phyloP scores from a whole-genome alignment of 257 asterid genomes.

The Solanum virginianum region DNA sequence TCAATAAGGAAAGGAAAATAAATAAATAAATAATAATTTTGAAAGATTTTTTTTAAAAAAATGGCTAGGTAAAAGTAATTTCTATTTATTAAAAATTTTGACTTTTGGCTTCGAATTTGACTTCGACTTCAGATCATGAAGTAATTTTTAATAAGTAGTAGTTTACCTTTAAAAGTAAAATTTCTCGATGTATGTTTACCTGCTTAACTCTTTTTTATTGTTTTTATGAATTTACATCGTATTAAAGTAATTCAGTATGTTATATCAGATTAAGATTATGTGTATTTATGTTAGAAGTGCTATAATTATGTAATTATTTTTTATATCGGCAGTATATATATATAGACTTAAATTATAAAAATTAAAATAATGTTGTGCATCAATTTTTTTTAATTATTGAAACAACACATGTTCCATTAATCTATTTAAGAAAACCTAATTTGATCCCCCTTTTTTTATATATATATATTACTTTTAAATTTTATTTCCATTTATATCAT shows the following conservation, averaged over 20 bases:
- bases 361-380: neutral
- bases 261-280: no score
- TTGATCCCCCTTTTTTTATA: no score
- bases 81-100: no score
- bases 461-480: neutral
- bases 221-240: no score
- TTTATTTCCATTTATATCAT: neutral
- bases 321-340: neutral
- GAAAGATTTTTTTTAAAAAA: neutral
- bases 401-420: neutral
- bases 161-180: neutral
- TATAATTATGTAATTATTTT: fast-evolving
- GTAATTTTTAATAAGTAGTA: neutral
- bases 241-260: no score
- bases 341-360: neutral
- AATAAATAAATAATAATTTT: neutral
- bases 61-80: no score
- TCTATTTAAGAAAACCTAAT: neutral
- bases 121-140: fast-evolving
- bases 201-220: neutral
- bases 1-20: neutral
- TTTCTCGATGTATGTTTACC: fast-evolving
- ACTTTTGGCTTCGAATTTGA: no score
- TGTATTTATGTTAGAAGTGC: neutral
- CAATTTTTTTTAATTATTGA: neutral